Percentiles rank a stretch among this genome's conserved stretches.
Conservation (phyloP, 106 monocot species). For the Cymbidium sinense region DNA sequence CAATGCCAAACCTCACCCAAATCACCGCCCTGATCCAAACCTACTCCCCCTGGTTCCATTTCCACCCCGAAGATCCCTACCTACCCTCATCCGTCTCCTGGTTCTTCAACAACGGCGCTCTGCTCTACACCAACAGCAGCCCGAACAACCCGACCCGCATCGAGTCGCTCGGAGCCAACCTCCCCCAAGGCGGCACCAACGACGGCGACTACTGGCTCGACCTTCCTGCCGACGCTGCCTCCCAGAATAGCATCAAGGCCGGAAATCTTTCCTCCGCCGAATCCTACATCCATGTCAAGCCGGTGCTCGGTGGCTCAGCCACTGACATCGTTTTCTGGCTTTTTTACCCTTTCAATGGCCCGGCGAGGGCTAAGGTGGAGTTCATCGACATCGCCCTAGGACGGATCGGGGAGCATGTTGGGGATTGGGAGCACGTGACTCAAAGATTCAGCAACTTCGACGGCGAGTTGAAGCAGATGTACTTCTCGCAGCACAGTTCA, state of each 20-base stretch:
- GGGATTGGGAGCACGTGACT: slow-evolving; percentile 93
- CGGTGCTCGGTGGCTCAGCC: slow-evolving; percentile 57
- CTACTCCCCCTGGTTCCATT: slow-evolving; percentile 52
- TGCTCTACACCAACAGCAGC: slow-evolving; percentile 46
- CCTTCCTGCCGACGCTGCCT: slow-evolving; percentile 34
- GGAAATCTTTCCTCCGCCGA: slow-evolving; percentile 46
- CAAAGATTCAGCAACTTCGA: slow-evolving; percentile 67
- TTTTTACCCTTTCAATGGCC: slow-evolving; percentile 89
- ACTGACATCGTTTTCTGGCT: slow-evolving; percentile 77
- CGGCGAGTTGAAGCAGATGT: slow-evolving; percentile 55
- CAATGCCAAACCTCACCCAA: slow-evolving; percentile 62
- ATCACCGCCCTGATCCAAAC: slow-evolving; percentile 33
- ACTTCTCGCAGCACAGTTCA: slow-evolving; percentile 62
- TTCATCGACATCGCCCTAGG: slow-evolving; percentile 36
- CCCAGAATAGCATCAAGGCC: slow-evolving; percentile 31
- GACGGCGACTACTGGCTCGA: slow-evolving; percentile 81
- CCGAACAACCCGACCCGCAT: slow-evolving; percentile 14
- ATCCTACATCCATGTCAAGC: slow-evolving; percentile 64
- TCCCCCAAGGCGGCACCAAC: slow-evolving; percentile 65
- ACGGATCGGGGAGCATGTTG: slow-evolving; percentile 72
- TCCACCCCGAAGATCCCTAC: slow-evolving; percentile 61
- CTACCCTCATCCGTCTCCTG: slow-evolving; percentile 68
- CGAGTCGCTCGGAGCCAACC: slow-evolving; percentile 40
- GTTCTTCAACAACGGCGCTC: slow-evolving; percentile 74
- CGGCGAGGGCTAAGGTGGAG: slow-evolving; percentile 42